phyloP scores from a whole-genome alignment of 805 yeast genomes.

The Yamadazyma ubonensis region DNA sequence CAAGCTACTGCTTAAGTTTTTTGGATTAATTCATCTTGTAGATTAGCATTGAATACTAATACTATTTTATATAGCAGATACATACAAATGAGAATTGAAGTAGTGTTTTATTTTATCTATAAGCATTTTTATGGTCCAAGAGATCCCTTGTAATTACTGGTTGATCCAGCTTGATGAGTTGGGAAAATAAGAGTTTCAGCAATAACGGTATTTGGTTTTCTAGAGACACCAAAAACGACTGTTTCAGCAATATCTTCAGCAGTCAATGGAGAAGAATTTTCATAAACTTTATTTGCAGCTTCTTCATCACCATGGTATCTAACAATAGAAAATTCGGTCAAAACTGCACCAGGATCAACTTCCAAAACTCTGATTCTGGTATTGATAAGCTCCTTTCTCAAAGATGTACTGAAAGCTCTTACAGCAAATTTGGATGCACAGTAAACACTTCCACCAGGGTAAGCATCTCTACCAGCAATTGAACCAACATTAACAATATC shows the following conservation, averaged over 20 bases:
- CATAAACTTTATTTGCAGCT: conserved; percentile 33
- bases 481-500: conserved; percentile 39
- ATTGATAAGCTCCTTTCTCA: conserved; percentile 37
- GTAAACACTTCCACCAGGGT: conserved; percentile 39
- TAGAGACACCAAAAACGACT: conserved; percentile 35
- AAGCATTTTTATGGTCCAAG: conserved; percentile 10
- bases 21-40: conserved; percentile 7
- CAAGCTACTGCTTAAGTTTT: conserved; percentile 31
- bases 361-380: conserved; percentile 38
- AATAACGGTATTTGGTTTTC: conserved; percentile 36
- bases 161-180: conserved; percentile 36
- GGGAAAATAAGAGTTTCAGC: conserved; percentile 42
- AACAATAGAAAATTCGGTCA: conserved; percentile 38
- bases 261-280: conserved; percentile 33
- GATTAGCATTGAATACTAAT: conserved; percentile 6
- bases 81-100: background rate
- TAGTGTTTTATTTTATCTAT: background rate
- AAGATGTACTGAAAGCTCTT: conserved; percentile 30
- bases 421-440: conserved; percentile 42
- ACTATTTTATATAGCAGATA: conserved; percentile 4
- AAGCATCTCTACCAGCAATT: conserved; percentile 39
- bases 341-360: conserved; percentile 42
- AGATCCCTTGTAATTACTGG: conserved; percentile 21
- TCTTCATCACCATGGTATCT: conserved; percentile 33
- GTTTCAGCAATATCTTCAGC: conserved; percentile 40